Evolutionary conservation across 2,329 filamentous ascomycete species (phyloP).

Genomic region (Aciculosporium take): DNA sequence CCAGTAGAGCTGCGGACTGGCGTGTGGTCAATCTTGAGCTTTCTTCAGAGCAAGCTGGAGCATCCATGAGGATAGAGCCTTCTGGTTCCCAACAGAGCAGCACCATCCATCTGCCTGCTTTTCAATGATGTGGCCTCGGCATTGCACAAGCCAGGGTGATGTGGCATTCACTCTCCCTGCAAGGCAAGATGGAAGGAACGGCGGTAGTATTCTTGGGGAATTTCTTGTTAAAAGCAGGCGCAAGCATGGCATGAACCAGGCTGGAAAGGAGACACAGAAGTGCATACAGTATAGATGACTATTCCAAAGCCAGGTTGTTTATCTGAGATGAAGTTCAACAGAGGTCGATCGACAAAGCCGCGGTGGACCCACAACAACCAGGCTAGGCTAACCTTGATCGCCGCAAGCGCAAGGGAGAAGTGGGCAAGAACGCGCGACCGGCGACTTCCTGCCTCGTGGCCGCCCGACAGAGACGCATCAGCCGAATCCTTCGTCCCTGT

Average conservation of each 20-base stretch:
- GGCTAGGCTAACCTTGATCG: neutral
- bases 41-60: neutral
- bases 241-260: neutral
- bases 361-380: constrained; percentile 1
- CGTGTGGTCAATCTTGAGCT: neutral
- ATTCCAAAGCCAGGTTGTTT: neutral
- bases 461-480: neutral
- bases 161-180: neutral
- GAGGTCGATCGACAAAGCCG: constrained; percentile 1
- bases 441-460: constrained; percentile 2
- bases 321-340: constrained; percentile 2
- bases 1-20: neutral
- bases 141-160: neutral
- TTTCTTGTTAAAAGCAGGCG: neutral
- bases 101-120: neutral
- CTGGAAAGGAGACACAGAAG: neutral
- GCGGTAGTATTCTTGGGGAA: neutral
- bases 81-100: neutral
- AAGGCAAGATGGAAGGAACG: neutral
- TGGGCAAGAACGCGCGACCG: constrained; percentile 1
- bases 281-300: neutral
- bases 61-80: neutral
- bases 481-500: neutral
- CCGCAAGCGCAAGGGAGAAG: constrained; percentile 4
- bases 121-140: neutral